Evolutionary conservation across 257 asterid genomes (phyloP).

Genomic region (Coffea eugenioides): DNA sequence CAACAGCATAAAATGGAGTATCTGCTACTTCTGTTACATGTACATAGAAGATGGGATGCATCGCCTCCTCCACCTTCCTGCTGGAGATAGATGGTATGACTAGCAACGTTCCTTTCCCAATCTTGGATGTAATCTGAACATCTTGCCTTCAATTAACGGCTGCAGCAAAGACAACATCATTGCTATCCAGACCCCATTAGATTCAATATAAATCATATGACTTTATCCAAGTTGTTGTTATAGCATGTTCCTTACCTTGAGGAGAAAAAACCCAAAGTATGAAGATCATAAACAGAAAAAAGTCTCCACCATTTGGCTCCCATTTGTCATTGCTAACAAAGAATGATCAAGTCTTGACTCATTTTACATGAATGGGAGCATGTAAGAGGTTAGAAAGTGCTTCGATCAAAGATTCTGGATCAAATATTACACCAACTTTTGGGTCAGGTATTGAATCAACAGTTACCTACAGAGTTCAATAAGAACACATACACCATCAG

Average conservation of each 20-base stretch:
- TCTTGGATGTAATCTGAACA: neutral
- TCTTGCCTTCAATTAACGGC: neutral
- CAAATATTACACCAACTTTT: slow-evolving; percentile 58
- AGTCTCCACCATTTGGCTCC: neutral
- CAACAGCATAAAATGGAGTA: neutral
- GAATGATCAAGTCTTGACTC: slow-evolving; percentile 16
- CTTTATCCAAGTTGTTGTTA: too few species aligned
- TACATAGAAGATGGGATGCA: neutral
- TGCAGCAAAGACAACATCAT: neutral
- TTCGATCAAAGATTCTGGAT: slow-evolving; percentile 68
- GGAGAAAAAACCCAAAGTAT: neutral
- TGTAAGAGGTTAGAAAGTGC: slow-evolving; percentile 55
- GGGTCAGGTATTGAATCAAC: slow-evolving; percentile 69
- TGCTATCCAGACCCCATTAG: neutral
- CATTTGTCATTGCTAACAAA: neutral
- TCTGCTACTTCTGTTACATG: neutral
- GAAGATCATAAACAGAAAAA: neutral
- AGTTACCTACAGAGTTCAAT: slow-evolving; percentile 51
- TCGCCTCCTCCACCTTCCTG: neutral
- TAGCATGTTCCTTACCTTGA: slow-evolving; percentile 1
- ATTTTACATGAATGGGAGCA: slow-evolving; percentile 21
- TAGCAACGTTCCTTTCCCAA: neutral
- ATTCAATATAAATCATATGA: too few species aligned
- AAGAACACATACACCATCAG: neutral
- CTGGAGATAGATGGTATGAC: neutral